Evolutionary conservation across 2,329 filamentous ascomycete genomes (phyloP), one percentile per base, ranked within the genome.

Genomic region (Pseudogymnoascus sp.): DNA sequence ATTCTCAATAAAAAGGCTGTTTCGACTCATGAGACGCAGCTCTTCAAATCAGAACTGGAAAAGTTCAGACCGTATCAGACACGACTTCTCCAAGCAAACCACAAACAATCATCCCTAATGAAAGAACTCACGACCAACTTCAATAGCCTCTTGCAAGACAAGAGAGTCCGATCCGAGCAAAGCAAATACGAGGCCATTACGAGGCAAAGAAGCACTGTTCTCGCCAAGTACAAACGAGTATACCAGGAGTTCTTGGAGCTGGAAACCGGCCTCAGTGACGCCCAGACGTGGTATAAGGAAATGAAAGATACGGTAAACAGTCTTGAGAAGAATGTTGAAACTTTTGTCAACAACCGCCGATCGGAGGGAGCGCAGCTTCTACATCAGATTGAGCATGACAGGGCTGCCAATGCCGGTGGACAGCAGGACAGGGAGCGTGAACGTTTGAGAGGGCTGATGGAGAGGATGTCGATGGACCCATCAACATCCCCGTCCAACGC

Each of bases 1-100:
- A 99, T 99, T 63, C 79, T 99, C 64, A 99, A 99, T 81, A 97
- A 97, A 75, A 99, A 97, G 77, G 89, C 91, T 1, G 93, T 97
- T 71, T 84, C 91, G 19, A 96, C 91, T 71, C 93, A 95, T 71
- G 95, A 99, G 75, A 88, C 82, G 11, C 91, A 96, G 71, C 83
- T 99, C 2, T 99, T 99, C 77, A 90, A 97, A 73, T 87, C 91
- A 15, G 95, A 99, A 75, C 82, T 99, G n/a, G 93, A 97, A 76
- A 99, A 99, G 75, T 99, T 97, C 77, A 82, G 92, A 44, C 89
- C 92, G 29, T 91, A 97, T 71, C 95, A 97, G 73, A 96, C 89
- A 70, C 87, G 95, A 35, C 83, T 99, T 15, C 79, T 96, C 7
- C 92, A 97, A 74, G 93, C 95, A 13, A 96, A 92, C 66, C 95